A percentile compares a stretch with the other conserved stretches of the same genome.
Evolutionary conservation across 2,329 filamentous ascomycete species (phyloP).

Genomic region (Botrytis tulipae): DNA sequence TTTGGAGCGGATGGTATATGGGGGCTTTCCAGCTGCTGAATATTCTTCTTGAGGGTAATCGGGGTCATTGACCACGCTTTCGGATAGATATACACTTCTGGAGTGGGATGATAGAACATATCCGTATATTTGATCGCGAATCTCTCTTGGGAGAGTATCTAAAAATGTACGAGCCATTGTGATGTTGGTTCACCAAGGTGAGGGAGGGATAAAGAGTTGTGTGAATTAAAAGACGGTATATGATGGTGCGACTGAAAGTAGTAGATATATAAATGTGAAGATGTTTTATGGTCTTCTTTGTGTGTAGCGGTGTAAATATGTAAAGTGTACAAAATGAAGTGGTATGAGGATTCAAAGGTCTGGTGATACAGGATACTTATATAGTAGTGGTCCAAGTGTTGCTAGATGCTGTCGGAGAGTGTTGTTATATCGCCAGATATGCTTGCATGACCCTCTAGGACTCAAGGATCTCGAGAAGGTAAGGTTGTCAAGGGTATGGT

Average conservation of each 20-base stretch:
- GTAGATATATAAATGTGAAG: neutral
- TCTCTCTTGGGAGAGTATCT: constrained; percentile 19
- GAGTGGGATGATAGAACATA: constrained; percentile 19
- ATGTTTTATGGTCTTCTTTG: neutral
- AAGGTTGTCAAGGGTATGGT: neutral
- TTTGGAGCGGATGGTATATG: constrained; percentile 17
- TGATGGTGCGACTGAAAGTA: neutral
- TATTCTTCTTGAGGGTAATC: constrained; percentile 8
- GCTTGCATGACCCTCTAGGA: neutral
- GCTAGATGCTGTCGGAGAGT: neutral
- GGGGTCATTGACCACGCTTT: constrained; percentile 10
- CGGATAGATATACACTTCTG: constrained; percentile 7
- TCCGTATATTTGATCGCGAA: constrained; percentile 22
- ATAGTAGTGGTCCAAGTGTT: neutral
- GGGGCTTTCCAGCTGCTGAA: constrained; percentile 1
- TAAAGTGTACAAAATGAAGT: neutral
- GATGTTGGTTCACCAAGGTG: neutral
- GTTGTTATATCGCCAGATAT: constrained; percentile 10
- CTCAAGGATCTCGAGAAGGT: neutral
- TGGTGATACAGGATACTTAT: constrained; percentile 4
- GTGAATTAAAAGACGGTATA: neutral
- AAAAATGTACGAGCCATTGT: constrained; percentile 16
- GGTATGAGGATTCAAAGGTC: constrained; percentile 5
- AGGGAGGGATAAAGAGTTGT: neutral
- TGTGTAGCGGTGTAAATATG: neutral